Evolutionary conservation across 139 green algal species (phyloP).

Genomic region (Klebsormidium nitens): DNA sequence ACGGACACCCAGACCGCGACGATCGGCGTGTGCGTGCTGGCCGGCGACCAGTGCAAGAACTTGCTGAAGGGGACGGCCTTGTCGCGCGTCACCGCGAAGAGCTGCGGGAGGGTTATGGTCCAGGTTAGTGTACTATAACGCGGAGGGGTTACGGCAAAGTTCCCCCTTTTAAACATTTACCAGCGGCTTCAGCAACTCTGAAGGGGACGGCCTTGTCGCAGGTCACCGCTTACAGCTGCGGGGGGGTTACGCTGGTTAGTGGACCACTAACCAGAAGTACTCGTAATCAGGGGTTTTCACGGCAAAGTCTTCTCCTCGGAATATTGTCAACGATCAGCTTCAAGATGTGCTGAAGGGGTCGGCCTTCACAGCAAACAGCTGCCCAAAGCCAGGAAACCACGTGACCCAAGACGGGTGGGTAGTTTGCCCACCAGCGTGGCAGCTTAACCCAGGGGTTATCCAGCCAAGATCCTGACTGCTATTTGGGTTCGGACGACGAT

Average conservation of each 20-base stretch:
- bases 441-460: too few relatives aligned
- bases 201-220: slow-evolving; percentile 48
- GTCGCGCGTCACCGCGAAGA: slow-evolving; percentile 53
- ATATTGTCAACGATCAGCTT: too few relatives aligned
- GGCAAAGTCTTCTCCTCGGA: background rate
- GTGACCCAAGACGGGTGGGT: too few relatives aligned
- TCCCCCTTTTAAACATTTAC: too few relatives aligned
- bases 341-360: too few relatives aligned
- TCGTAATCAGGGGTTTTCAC: background rate
- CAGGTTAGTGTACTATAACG: slow-evolving; percentile 5
- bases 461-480: too few relatives aligned
- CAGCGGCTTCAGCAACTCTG: too few relatives aligned
- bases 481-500: too few relatives aligned
- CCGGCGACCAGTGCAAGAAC: slow-evolving; percentile 37
- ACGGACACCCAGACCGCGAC: slow-evolving; percentile 30
- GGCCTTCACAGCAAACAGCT: too few relatives aligned
- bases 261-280: background rate
- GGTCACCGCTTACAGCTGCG: background rate
- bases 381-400: too few relatives aligned
- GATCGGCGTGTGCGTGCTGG: slow-evolving; percentile 34
- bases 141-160: too few relatives aligned
- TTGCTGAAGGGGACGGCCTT: slow-evolving; percentile 37
- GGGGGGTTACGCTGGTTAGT: background rate
- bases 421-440: too few relatives aligned
- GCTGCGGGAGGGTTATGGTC: slow-evolving; percentile 44